Base-by-base conservation (phyloP, 345 rosid species). In the Erodium maritimum region DNA sequence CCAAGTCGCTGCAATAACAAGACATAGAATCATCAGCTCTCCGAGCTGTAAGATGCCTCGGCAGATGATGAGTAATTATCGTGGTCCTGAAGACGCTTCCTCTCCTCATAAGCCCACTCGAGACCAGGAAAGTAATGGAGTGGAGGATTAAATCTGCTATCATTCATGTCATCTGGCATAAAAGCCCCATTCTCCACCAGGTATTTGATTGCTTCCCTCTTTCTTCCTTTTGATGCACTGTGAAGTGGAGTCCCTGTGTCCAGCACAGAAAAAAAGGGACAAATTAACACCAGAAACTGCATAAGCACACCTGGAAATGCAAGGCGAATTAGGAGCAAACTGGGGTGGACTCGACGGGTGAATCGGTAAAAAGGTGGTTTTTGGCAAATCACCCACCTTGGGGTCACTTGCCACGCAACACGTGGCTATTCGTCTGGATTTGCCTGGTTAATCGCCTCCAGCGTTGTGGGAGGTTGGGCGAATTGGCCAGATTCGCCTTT, bases 71-170 rank as follows among this genome's bases (percentile, higher is more conserved):
- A 72, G 4, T 60, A 56, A 61, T 56, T 73, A 16, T 63, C 75
- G 12, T 12, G 14, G 12, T 42, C 16, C 12, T 42, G 16, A 22
- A 81, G 78, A 22, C 76, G 90, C 77, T 79, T 73, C 94, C 77
- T 68, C 73, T 85, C 96, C 71, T 89, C 96, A 0, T 93, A 93
- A 19, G 96, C 99, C 94, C 95, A 93, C 73, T 93, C 99, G 64
- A 93, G 91, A 34, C 99, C 91, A 19, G 79, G 79, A 69, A 96
- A 93, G 78, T 93, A 88, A 75, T 86, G 96, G 60, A 93, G 83
- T 5, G 96, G 99, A 0, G 96, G 99, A 63, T 88, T 93, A 62
- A 93, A 93, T 67, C 99, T 81, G 56, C 80, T 54, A 65, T 93
- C 99, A 37, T 71, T 78, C 19, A 93, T 93, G 74, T 83, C 90